Percentiles rank a stretch among this genome's conserved stretches.
These are phyloP conservation scores for Ceratocystis albifundus DNA, from an alignment of 2,329 filamentous ascomycete species.

Conservation along the genomic window DNA sequence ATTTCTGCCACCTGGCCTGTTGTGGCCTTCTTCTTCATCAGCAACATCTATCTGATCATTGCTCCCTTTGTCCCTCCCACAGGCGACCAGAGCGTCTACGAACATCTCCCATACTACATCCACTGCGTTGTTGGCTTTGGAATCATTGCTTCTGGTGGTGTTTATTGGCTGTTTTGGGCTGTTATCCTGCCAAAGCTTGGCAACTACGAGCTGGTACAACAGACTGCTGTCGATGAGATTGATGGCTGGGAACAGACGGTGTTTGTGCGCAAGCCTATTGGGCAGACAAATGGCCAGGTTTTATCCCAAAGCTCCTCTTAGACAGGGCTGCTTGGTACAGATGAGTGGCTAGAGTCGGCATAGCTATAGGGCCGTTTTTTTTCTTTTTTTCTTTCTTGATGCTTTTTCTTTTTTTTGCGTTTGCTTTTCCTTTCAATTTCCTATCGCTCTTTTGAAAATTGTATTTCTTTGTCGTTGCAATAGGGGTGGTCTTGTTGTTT, in stretches of 20 bases:
- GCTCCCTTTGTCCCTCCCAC: conserved; percentile 47
- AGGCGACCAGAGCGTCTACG: conserved; percentile 42
- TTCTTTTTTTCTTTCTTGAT: not conserved
- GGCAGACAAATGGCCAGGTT: not conserved
- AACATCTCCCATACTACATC: conserved; percentile 44
- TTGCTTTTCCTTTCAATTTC: not conserved
- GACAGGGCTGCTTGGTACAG: not conserved
- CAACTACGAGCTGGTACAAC: conserved; percentile 44
- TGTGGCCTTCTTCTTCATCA: conserved; percentile 46
- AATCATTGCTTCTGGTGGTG: conserved; percentile 40
- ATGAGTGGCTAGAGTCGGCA: not conserved
- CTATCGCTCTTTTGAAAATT: not conserved
- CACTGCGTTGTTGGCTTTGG: conserved; percentile 47
- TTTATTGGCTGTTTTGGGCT: conserved; percentile 49
- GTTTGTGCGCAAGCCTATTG: conserved; percentile 37
- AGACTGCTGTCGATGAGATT: conserved; percentile 42
- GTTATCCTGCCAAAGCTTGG: conserved; percentile 41
- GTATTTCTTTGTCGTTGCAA: not conserved
- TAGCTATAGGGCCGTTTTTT: not conserved
- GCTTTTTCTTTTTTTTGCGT: not conserved
- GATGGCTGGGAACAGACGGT: conserved; percentile 53
- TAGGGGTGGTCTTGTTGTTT: not conserved
- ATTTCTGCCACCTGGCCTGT: conserved; percentile 45
- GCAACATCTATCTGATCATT: conserved; percentile 49
- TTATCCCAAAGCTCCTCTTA: conserved; percentile 12